Percentiles rank a stretch among this genome's conserved stretches.
These are phyloP conservation scores for Hanseniaspora taiwanica DNA, from an alignment of 805 yeast species.

Conservation along the genomic window DNA sequence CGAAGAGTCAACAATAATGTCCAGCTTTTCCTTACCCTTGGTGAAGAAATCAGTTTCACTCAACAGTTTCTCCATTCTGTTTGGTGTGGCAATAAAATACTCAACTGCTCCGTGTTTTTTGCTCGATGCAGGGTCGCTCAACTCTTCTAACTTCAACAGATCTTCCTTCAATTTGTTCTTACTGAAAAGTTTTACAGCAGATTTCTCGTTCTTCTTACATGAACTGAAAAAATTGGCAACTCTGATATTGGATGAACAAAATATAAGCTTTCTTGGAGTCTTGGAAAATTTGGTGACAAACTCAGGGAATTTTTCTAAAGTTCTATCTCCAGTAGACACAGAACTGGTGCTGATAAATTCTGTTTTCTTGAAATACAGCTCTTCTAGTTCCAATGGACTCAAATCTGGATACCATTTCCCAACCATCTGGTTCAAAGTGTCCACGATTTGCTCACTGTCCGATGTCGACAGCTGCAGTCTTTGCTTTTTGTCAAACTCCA, in stretches of 20 bases:
- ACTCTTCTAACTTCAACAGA: constrained; percentile 11
- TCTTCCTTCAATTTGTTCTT: constrained; percentile 65
- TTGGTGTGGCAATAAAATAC: constrained; percentile 21
- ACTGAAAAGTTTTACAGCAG: constrained; percentile 52
- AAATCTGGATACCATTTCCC: constrained; percentile 49
- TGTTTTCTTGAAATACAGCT: constrained; percentile 41
- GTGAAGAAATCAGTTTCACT: constrained; percentile 16
- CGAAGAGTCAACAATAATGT: constrained; percentile 23
- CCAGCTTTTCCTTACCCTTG: constrained; percentile 24
- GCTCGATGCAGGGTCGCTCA: constrained; percentile 1
- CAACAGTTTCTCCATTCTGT: constrained; percentile 18
- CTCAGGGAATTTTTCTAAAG: constrained; percentile 38
- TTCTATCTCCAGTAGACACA: constrained; percentile 36
- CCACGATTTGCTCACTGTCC: constrained; percentile 50
- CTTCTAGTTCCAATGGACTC: constrained; percentile 64
- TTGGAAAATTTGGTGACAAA: constrained; percentile 30
- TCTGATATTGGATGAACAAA: constrained; percentile 68
- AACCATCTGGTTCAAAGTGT: constrained; percentile 49
- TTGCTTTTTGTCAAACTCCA: constrained; percentile 48
- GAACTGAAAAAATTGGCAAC: constrained; percentile 57
- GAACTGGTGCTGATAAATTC: constrained; percentile 52
- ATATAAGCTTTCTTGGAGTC: constrained; percentile 36
- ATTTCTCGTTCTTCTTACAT: not conserved
- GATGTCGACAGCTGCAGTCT: constrained; percentile 43
- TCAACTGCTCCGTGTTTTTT: constrained; percentile 9